Base-by-base conservation (phyloP, 352 stramenopile species). In the Globisporangium carolinianum region DNA sequence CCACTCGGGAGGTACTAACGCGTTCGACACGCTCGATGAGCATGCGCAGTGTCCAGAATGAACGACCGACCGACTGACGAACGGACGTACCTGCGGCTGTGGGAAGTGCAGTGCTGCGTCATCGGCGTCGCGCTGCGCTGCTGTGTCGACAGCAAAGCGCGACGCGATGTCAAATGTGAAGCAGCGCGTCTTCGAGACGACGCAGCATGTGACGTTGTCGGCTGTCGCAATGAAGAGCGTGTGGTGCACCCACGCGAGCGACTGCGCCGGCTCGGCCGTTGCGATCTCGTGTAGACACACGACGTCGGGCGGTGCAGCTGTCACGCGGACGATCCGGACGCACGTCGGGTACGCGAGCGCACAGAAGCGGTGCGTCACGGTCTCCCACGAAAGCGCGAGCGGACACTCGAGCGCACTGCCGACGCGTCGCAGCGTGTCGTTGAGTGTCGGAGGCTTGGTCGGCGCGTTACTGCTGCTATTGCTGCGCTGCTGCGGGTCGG, bases 111-210 rank as follows among this genome's bases (percentile, higher is more conserved):
- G 63, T 15, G 62, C 39, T 45, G 71, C 60, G 35, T 71, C 69
- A 35, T 69, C 65, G 0, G 11, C 11, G 7, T 7, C 11, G 24
- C 32, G 52, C n/a, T 38, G 47, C 35, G 47, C 47, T 5, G 17
- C 36, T n/a, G 18, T 43, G 49, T 60, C 24, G 24, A 42, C n/a
- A 17, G 55, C 55, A 54, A 67, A 67, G 2, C 61, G 57, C 10
- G 74, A 83, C 6, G 76, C 82, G n/a, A 92, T 43, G n/a, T 76
- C 75, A 35, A 92, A 67, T 2, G 63, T 72, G 42, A 89, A 90
- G 45, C 67, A 79, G 11, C 77, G 69, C 15, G 72, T 72, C 55
- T 68, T 78, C 35, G 73, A 89, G 32, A 91, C 62, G 2, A 92
- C 54, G 39, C 68, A 89, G 58, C 79, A 87, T 50, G 75, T 83